Percentiles rank a stretch among this genome's conserved stretches.
Conservation (phyloP, 2,329 filamentous ascomycete species). For the Cordyceps tenuipes region DNA sequence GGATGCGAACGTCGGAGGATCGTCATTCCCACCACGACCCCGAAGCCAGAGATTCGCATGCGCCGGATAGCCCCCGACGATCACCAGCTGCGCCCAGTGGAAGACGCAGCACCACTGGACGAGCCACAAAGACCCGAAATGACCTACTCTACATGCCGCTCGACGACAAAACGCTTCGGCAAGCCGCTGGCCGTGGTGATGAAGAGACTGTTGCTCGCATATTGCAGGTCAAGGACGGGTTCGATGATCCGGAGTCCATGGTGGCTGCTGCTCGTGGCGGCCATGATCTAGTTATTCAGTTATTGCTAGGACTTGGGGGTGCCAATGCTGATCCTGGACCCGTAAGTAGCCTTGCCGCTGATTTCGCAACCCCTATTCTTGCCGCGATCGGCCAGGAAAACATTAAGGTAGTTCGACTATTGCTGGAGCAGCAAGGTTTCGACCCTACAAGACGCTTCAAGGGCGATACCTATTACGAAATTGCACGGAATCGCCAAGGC, state of each 20-base stretch:
- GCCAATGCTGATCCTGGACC: constrained; percentile 62
- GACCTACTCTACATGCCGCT: constrained; percentile 55
- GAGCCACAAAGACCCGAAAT: constrained; percentile 57
- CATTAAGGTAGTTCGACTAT: constrained; percentile 71
- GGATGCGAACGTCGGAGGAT: constrained; percentile 50
- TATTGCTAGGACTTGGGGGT: constrained; percentile 61
- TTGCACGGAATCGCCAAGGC: constrained; percentile 73
- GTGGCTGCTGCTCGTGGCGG: constrained; percentile 88
- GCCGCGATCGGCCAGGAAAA: constrained; percentile 88
- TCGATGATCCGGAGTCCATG: constrained; percentile 74
- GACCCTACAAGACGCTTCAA: constrained; percentile 72
- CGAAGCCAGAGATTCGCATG: constrained; percentile 41
- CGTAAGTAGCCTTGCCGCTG: constrained; percentile 49
- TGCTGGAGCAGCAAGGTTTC: constrained; percentile 69
- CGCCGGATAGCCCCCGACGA: constrained; percentile 49
- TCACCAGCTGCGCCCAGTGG: constrained; percentile 43
- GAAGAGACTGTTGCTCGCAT: constrained; percentile 54
- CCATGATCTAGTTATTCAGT: constrained; percentile 77
- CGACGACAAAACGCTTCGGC: constrained; percentile 52
- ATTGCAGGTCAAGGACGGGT: constrained; percentile 51
- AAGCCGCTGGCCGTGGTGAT: constrained; percentile 53
- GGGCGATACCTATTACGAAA: constrained; percentile 77
- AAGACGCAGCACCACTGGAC: constrained; percentile 45
- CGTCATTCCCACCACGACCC: constrained; percentile 39
- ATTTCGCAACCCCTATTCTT: constrained; percentile 85